phyloP scores from a whole-genome alignment of 345 rosid genomes.

The Cardiospermum halicacabum region DNA sequence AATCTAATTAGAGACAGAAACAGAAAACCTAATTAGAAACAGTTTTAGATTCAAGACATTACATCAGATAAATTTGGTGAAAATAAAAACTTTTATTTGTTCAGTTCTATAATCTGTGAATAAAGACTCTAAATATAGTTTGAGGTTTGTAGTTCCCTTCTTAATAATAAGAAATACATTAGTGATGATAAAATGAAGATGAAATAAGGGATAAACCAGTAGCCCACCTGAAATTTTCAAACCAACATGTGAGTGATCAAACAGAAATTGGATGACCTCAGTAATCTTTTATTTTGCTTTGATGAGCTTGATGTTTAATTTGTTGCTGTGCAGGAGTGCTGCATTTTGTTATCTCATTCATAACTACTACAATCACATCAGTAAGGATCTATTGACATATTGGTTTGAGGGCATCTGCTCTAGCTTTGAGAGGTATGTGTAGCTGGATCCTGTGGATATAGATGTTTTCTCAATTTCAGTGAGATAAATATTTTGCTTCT shows the following conservation, averaged over 20 bases:
- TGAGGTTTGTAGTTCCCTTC: background rate
- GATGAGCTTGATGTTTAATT: background rate
- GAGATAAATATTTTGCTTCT: background rate
- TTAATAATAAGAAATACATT: background rate
- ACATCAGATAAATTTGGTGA: no score
- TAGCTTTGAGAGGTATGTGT: conserved; percentile 71
- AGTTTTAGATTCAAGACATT: no score
- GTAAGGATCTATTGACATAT: conserved; percentile 49
- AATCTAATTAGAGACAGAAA: background rate
- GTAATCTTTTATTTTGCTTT: no score
- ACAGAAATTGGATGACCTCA: background rate
- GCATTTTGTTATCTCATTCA: conserved; percentile 62
- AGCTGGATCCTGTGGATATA: background rate
- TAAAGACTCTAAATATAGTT: no score
- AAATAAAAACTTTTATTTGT: no score
- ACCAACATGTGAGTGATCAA: background rate
- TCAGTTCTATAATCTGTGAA: no score
- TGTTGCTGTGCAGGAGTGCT: conserved; percentile 56
- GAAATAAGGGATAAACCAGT: background rate
- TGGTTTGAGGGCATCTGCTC: conserved; percentile 84
- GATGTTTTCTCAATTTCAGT: background rate
- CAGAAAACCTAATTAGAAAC: no score
- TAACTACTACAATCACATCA: conserved; percentile 52
- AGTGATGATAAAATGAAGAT: background rate
- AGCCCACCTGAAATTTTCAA: background rate